A percentile compares a stretch with the other conserved stretches of the same genome.
These are phyloP conservation scores for Scedosporium boydii DNA, from an alignment of 2,329 filamentous ascomycete species.

Conservation along the genomic window DNA sequence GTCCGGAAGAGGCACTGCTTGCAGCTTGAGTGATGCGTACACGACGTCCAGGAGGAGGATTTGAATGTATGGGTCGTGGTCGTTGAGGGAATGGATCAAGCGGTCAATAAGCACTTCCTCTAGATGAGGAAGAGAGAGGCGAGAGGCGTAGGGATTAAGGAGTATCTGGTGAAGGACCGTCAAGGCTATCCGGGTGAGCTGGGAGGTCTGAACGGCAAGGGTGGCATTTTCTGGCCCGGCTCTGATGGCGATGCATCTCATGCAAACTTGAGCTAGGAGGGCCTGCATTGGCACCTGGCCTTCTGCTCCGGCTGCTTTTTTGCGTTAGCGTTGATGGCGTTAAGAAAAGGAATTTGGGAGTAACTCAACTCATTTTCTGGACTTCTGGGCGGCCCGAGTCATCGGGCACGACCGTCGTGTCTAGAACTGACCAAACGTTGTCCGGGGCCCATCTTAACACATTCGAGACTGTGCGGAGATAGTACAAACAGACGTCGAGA, in stretches of 20 bases:
- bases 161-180: slow-evolving; percentile 62
- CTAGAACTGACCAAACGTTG: slow-evolving; percentile 60
- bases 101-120: slow-evolving; percentile 63
- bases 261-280: slow-evolving; percentile 56
- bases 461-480: slow-evolving; percentile 64
- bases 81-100: slow-evolving; percentile 50
- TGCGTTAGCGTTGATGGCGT: not conserved
- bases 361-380: slow-evolving; percentile 41
- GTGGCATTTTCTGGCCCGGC: slow-evolving; percentile 23
- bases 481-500: slow-evolving; percentile 67
- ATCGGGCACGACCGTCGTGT: slow-evolving; percentile 47
- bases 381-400: slow-evolving; percentile 34
- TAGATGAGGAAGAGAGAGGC: slow-evolving; percentile 54
- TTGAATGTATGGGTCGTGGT: slow-evolving; percentile 62
- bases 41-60: slow-evolving; percentile 71
- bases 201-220: slow-evolving; percentile 39
- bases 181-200: slow-evolving; percentile 62
- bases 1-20: slow-evolving; percentile 32
- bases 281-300: slow-evolving; percentile 54
- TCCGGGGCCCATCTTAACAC: slow-evolving; percentile 61
- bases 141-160: slow-evolving; percentile 49
- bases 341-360: not conserved
- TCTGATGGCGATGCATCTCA: slow-evolving; percentile 48
- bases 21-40: slow-evolving; percentile 61
- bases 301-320: slow-evolving; percentile 36